These are phyloP conservation scores for Rhododendron vialii DNA, from an alignment of 148 eudicot species.

Conservation along the genomic window DNA sequence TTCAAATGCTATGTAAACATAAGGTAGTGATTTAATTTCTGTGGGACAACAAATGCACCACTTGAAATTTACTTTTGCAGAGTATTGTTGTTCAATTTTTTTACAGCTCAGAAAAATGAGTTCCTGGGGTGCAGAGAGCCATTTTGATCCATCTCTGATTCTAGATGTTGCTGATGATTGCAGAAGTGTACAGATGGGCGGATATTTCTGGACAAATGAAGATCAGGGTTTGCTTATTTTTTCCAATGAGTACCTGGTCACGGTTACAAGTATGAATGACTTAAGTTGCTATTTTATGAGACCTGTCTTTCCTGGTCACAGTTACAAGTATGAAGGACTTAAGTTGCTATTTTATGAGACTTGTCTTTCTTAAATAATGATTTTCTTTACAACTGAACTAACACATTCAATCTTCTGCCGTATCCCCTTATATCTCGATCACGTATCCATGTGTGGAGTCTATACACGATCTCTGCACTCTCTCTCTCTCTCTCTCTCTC, in stretches of 20 bases:
- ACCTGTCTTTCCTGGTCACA: slow-evolving; percentile 53
- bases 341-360: neutral
- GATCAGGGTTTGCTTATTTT: slow-evolving; percentile 82
- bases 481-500: neutral
- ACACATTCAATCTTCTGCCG: too few relatives aligned
- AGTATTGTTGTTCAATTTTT: neutral
- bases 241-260: slow-evolving; percentile 86
- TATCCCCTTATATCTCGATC: too few relatives aligned
- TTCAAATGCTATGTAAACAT: neutral
- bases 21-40: neutral
- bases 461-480: neutral
- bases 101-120: neutral
- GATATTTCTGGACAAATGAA: slow-evolving; percentile 65
- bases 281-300: slow-evolving; percentile 2
- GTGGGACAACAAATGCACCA: neutral
- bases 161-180: slow-evolving; percentile 19
- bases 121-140: neutral
- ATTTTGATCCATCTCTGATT: neutral
- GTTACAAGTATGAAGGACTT: slow-evolving; percentile 44
- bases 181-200: slow-evolving; percentile 93
- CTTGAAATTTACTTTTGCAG: neutral
- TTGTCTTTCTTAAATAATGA: neutral
- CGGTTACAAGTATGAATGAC: slow-evolving; percentile 53
- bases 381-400: neutral
- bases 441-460: too few relatives aligned